Conservation (phyloP, 2,329 filamentous ascomycete species). For the Fusarium piperis region DNA sequence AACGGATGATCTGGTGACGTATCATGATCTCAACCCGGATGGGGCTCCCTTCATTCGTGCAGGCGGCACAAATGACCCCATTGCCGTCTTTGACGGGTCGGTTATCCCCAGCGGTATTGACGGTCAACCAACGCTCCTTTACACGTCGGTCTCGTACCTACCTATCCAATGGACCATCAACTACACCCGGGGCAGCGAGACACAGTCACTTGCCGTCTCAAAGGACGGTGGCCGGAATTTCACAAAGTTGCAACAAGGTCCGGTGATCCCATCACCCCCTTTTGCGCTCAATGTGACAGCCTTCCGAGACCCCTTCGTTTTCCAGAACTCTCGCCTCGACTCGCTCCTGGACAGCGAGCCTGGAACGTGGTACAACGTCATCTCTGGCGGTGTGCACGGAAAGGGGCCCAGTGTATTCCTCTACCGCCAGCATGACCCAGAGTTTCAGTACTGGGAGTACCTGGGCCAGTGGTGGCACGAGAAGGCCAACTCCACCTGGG, state of each 20-base stretch:
- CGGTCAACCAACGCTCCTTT: constrained; percentile 55
- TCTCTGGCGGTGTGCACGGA: constrained; percentile 35
- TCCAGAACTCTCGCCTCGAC: constrained; percentile 34
- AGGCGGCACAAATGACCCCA: constrained; percentile 41
- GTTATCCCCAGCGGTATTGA: constrained; percentile 55
- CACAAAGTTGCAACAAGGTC: constrained; percentile 35
- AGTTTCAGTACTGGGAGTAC: constrained; percentile 40
- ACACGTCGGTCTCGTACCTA: constrained; percentile 55
- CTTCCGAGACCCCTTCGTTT: constrained; percentile 38
- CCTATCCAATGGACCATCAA: constrained; percentile 58
- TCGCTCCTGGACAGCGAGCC: constrained; percentile 26
- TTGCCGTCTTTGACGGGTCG: constrained; percentile 55
- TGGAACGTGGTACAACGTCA: constrained; percentile 33
- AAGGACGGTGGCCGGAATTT: constrained; percentile 47
- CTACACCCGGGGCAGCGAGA: constrained; percentile 57
- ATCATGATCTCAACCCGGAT: constrained; percentile 49
- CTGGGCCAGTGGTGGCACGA: constrained; percentile 49
- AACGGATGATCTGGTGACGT: constrained; percentile 54
- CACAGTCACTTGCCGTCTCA: constrained; percentile 55
- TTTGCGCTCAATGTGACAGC: constrained; percentile 39
- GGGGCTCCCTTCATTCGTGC: constrained; percentile 55
- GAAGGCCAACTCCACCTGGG: constrained; percentile 49
- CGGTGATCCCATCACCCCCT: constrained; percentile 28
- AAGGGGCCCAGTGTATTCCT: constrained; percentile 37
- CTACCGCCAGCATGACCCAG: constrained; percentile 36